Evolutionary conservation across 345 rosid genomes (phyloP).

Genomic region (Euphorbia lathyris): DNA sequence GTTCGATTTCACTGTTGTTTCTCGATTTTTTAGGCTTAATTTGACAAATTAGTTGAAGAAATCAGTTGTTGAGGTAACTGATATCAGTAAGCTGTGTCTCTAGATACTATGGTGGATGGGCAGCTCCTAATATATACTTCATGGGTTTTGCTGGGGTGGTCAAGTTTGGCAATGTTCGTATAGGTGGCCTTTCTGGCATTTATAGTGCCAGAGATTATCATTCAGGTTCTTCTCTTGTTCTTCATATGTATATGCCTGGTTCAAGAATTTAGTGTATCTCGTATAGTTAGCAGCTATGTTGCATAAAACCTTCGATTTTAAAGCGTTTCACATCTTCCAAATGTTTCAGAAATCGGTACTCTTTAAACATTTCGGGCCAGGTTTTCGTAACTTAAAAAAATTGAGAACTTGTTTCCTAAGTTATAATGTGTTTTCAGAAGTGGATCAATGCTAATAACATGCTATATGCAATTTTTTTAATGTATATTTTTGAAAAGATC

Average conservation of each 20-base stretch:
- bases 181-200: conserved; percentile 91
- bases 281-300: no score
- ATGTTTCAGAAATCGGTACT: no score
- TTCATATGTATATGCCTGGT: background rate
- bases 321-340: no score
- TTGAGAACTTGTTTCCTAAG: no score
- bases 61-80: background rate
- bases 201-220: conserved; percentile 58
- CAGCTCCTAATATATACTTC: conserved; percentile 82
- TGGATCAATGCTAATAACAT: no score
- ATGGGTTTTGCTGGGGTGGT: conserved; percentile 80
- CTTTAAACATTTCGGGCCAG: no score
- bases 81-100: conserved; percentile 14
- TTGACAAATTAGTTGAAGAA: background rate
- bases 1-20: conserved; percentile 10
- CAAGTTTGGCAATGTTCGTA: conserved; percentile 78
- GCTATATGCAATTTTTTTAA: no score
- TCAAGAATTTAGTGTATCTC: background rate
- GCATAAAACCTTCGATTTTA: no score
- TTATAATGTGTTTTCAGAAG: no score
- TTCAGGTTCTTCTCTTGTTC: conserved; percentile 42
- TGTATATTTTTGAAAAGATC: no score
- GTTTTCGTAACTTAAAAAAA: no score
- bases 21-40: background rate
- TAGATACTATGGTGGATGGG: conserved; percentile 98